Evolutionary conservation across 306 rosid species (phyloP), one percentile per base, ranked within the genome.

Genomic region (Erythrophleum fordii): DNA sequence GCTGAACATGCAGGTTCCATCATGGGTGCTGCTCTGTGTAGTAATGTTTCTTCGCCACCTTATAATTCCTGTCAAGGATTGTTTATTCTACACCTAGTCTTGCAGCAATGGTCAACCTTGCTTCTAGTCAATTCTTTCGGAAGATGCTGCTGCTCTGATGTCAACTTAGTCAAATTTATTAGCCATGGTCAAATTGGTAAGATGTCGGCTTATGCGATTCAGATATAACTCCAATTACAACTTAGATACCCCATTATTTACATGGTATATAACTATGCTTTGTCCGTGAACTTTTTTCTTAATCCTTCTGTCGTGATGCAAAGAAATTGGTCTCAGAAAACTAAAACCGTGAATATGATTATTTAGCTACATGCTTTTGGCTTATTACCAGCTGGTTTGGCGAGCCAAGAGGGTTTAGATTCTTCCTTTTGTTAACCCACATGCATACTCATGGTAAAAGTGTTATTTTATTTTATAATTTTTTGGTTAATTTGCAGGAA

Each of bases 151-250:
- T 37, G 46, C 5, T 26, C 29, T 53, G 75, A 44, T 79, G 77
- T 31, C 59, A 56, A 52, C 52, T 55, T 58, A 13, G 17, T 69
- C 69, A 61, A 73, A 22, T 65, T 70, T 49, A 48, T 70, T 59
- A 34, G 65, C 74, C 72, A 35, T 37, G 35, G 29, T 35, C 20
- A 68, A 53, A 72, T 55, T 29, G 86, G 81, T 80, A 77, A 83
- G 83, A 20, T 48, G 20, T 37, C 31, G 23, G 53, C 67, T 67
- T 48, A 0, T 71, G 18, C 39, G 11, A 35, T 79, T 46, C 72
- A 70, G 23, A 78, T 45, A 28, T 17, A 12, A 70, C 65, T 75
- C 60, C 48, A 71, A 61, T 56, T 74, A 39, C 56, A 46, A 14
- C 10, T 41, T 77, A 20, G 72, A 31, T 55, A 44, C 23, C 55